Base-by-base conservation (phyloP, 495 filamentous ascomycete genomes). In the Jackrogersella multiformis region DNA sequence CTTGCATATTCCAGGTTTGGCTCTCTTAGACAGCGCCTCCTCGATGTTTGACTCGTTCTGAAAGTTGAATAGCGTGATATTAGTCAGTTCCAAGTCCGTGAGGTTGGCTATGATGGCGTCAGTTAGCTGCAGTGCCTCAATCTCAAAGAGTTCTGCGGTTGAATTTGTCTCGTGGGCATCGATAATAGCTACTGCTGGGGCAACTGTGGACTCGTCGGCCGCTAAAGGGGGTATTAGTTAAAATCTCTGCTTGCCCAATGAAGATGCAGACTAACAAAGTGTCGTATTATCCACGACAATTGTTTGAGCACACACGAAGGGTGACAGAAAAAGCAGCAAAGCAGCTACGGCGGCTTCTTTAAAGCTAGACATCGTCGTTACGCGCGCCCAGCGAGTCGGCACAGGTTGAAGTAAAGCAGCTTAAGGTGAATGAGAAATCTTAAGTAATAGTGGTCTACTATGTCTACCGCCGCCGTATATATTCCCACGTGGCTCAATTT, bases 41-140 rank as follows among this genome's bases (percentile, higher is more conserved):
- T 36, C n/a, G 0, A 62, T 21, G 9, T 35, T 20, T 5, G 69
- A 66, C 15, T 69, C 62, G 26, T 62, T 55, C 35, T 68, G 64
- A 41, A 75, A 78, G 26, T 57, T 56, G 38, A 78, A 78, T 5
- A 78, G 56, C 15, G 66, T 49, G 44, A 73, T 32, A 55, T 71
- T 62, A 26, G 70, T 61, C 9, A 76, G 67, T 48, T 72, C 59
- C 54, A 68, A 30, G 10, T 66, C 38, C 3, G 60, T 77, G 21
- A 82, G 73, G 21, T 74, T 73, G 9, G 74, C 64, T 30, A 84
- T 68, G 3, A 79, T 75, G 10, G 65, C 41, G 4, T 81, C 75
- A 7, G 81, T 83, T 63, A 83, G 70, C 39, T 82, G 80, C 8
- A 79, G 55, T 5, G 73, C 76, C 62, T 82, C 81, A 35, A 74